phyloP scores from a whole-genome alignment of 768 basidiomycete species.

The Leccinum subtestaceum region DNA sequence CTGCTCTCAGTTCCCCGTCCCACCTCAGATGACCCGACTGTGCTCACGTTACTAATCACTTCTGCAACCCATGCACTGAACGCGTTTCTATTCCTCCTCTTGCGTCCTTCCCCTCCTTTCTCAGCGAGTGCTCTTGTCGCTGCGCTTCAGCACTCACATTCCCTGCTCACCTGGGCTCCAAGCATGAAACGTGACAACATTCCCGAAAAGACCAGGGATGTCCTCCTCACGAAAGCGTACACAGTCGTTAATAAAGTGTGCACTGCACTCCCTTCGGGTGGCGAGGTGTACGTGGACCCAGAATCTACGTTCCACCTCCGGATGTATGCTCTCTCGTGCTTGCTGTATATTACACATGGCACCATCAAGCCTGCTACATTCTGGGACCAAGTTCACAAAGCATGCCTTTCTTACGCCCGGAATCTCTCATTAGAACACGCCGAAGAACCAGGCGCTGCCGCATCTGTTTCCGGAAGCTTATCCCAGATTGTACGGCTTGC shows the following conservation, averaged over 20 bases:
- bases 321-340: constrained; percentile 43
- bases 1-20: constrained; percentile 46
- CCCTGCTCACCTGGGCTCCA: constrained; percentile 55
- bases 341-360: constrained; percentile 48
- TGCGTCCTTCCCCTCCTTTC: constrained; percentile 18
- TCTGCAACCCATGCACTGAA: constrained; percentile 57
- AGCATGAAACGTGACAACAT: constrained; percentile 34
- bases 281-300: constrained; percentile 10
- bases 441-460: constrained; percentile 21
- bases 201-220: constrained; percentile 53
- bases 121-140: constrained; percentile 26
- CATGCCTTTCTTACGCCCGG: constrained; percentile 37
- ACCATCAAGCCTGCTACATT: constrained; percentile 51
- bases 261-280: constrained; percentile 30
- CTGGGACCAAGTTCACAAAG: constrained; percentile 66
- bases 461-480: constrained; percentile 43
- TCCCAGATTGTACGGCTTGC: constrained; percentile 42
- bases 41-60: constrained; percentile 56
- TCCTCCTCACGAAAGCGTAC: constrained; percentile 59
- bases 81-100: constrained; percentile 34
- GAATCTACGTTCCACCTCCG: constrained; percentile 38
- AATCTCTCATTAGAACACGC: constrained; percentile 16
- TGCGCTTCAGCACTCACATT: constrained; percentile 31
- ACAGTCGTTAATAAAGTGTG: constrained; percentile 42
- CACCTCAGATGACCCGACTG: constrained; percentile 24